Percentiles rank a stretch among this genome's conserved stretches.
These are phyloP conservation scores for Neurospora intermedia DNA, from an alignment of 495 filamentous ascomycete species.

Conservation along the genomic window DNA sequence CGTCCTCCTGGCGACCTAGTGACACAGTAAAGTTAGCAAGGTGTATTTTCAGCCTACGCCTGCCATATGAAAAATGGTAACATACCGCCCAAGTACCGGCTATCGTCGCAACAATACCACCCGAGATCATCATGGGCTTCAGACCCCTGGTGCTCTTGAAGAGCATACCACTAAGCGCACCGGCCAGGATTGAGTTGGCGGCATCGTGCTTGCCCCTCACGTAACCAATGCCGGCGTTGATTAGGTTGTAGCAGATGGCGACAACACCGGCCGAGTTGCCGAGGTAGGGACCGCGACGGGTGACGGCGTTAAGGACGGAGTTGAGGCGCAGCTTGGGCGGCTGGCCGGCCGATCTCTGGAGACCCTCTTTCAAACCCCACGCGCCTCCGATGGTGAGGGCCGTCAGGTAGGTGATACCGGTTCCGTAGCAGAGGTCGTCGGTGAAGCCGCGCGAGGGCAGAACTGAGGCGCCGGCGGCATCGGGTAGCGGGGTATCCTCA, in stretches of 20 bases:
- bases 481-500: slow-evolving; percentile 80
- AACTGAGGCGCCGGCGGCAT: slow-evolving; percentile 76
- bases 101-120: slow-evolving; percentile 70
- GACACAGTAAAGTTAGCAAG: neutral
- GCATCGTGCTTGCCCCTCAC: slow-evolving; percentile 83
- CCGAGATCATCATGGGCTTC: slow-evolving; percentile 86
- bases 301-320: slow-evolving; percentile 85
- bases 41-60: neutral
- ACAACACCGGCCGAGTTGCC: slow-evolving; percentile 93
- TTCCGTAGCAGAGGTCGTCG: slow-evolving; percentile 96
- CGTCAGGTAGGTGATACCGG: slow-evolving; percentile 82
- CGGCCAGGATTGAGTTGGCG: slow-evolving; percentile 75
- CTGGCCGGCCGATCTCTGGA: slow-evolving; percentile 60
- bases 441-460: slow-evolving; percentile 94
- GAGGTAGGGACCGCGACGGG: slow-evolving; percentile 86
- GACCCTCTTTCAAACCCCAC: slow-evolving; percentile 84
- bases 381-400: slow-evolving; percentile 78
- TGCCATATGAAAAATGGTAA: slow-evolving; percentile 7
- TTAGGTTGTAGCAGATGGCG: slow-evolving; percentile 86
- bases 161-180: slow-evolving; percentile 77
- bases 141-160: slow-evolving; percentile 92
- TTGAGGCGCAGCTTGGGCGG: slow-evolving; percentile 87
- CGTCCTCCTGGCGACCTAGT: slow-evolving; percentile 20
- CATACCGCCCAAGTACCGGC: slow-evolving; percentile 86
- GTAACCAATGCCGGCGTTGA: slow-evolving; percentile 86